Evolutionary conservation across 2,329 filamentous ascomycete species (phyloP).

Genomic region (Ophiostoma sp.): DNA sequence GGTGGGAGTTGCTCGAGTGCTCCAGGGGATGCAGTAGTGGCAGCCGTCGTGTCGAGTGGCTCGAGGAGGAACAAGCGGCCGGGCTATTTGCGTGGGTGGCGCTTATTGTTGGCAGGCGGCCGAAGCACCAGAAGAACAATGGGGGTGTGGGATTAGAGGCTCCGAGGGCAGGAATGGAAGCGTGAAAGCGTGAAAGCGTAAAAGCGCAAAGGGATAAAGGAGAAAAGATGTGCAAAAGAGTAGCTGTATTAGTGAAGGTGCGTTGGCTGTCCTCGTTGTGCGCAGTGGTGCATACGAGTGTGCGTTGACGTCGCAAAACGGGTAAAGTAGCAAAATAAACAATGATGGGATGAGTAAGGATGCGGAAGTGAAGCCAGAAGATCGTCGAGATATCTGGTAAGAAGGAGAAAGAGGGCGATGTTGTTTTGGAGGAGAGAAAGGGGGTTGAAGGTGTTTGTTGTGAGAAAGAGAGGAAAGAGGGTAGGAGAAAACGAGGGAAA

Average conservation of each 20-base stretch:
- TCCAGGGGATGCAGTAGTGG: conserved; percentile 11
- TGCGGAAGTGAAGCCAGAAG: neutral
- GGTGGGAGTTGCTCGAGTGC: neutral
- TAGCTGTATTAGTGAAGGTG: neutral
- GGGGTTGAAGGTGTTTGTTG: neutral
- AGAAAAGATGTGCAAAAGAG: neutral
- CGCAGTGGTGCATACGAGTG: neutral
- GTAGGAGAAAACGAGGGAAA: neutral
- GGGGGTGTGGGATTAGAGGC: conserved; percentile 16
- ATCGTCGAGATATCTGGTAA: neutral
- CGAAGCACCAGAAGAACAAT: neutral
- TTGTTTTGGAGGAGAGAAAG: neutral
- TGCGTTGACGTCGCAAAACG: neutral
- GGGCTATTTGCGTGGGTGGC: conserved; percentile 21
- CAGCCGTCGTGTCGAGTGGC: neutral
- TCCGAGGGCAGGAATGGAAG: neutral
- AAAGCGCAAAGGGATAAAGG: neutral
- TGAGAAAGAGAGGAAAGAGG: neutral
- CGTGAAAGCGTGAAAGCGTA: neutral
- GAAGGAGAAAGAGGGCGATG: neutral
- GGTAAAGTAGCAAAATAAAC: neutral
- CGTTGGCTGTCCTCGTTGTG: neutral
- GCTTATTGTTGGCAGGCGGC: conserved; percentile 25
- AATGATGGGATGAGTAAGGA: neutral
- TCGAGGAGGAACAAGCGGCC: neutral